These are phyloP conservation scores for Cyanidiococcus yangmingshanensis DNA, from an alignment of 23 red algal genomes.

Conservation along the genomic window DNA sequence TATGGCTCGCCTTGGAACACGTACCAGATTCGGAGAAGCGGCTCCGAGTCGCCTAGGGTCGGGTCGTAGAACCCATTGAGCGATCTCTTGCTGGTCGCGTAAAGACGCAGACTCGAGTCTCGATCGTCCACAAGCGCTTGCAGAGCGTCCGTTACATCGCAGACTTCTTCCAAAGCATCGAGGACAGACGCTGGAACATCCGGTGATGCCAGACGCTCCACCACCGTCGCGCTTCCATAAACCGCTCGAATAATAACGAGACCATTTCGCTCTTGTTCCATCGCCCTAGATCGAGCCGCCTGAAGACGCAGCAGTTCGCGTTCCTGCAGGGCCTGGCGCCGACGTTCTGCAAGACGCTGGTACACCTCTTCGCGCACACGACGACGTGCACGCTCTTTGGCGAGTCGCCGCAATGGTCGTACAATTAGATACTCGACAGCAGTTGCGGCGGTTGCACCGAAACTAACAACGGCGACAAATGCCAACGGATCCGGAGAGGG, in stretches of 20 bases:
- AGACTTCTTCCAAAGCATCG: conserved; percentile 20
- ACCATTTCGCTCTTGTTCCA: conserved; percentile 56
- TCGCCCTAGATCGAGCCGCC: conserved; percentile 30
- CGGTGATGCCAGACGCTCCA: conserved; percentile 17
- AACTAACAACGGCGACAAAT: not conserved
- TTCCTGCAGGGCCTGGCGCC: conserved; percentile 41
- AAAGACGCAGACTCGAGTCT: conserved; percentile 45
- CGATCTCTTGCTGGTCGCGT: conserved; percentile 52
- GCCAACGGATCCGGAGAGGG: conserved; percentile 16
- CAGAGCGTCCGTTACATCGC: conserved; percentile 62
- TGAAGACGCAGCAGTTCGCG: conserved; percentile 35
- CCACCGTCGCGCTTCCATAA: conserved; percentile 39
- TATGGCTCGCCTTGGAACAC: not conserved
- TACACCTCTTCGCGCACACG: conserved; percentile 23
- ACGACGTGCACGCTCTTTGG: conserved; percentile 25
- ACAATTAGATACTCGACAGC: conserved; percentile 35
- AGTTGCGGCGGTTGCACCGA: conserved; percentile 12
- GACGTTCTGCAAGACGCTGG: conserved; percentile 26
- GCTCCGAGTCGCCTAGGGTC: conserved; percentile 21
- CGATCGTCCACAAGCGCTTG: conserved; percentile 59
- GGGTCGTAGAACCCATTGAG: conserved; percentile 90
- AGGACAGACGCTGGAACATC: conserved; percentile 29
- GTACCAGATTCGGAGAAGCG: not conserved
- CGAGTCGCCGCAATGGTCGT: conserved; percentile 31
- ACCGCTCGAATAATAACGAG: conserved; percentile 62